A percentile compares a stretch with the other conserved stretches of the same genome.
These are phyloP conservation scores for Fraxinus pennsylvanica DNA, from an alignment of 257 asterid species.

Conservation along the genomic window DNA sequence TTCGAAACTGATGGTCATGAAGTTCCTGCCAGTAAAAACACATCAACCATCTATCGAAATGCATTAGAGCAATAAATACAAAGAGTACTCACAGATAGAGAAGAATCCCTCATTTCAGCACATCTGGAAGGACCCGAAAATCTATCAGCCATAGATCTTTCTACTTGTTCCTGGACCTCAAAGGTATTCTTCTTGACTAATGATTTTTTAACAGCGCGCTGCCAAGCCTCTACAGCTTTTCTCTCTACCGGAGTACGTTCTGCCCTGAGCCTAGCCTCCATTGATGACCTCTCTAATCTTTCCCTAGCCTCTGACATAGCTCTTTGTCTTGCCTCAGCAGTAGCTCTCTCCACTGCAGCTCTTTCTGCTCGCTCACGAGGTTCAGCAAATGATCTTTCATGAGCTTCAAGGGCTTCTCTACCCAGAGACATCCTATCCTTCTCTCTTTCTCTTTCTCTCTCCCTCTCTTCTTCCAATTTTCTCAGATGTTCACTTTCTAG, in stretches of 20 bases:
- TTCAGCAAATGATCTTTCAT: slow-evolving; percentile 62
- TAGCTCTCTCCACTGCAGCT: slow-evolving; percentile 63
- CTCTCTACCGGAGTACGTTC: slow-evolving; percentile 88
- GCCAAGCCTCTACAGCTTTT: slow-evolving; percentile 85
- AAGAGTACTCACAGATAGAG: slow-evolving; percentile 62
- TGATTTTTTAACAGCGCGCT: slow-evolving; percentile 70
- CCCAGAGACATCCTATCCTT: slow-evolving; percentile 92
- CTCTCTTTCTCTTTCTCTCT: slow-evolving; percentile 92
- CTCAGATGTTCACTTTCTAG: slow-evolving; percentile 53
- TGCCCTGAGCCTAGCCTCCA: slow-evolving; percentile 62
- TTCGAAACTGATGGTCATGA: slow-evolving; percentile 47
- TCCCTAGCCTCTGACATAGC: slow-evolving; percentile 58
- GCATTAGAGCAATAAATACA: slow-evolving; percentile 23
- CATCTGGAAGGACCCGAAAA: slow-evolving; percentile 51
- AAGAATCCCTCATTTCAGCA: slow-evolving; percentile 54
- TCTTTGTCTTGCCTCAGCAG: slow-evolving; percentile 65
- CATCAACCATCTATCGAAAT: slow-evolving; percentile 26
- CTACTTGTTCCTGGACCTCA: slow-evolving; percentile 44
- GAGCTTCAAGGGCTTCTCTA: slow-evolving; percentile 59
- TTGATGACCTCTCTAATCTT: slow-evolving; percentile 65
- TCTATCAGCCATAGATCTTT: slow-evolving; percentile 54
- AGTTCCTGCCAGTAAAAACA: slow-evolving; percentile 34
- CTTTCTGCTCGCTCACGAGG: slow-evolving; percentile 68
- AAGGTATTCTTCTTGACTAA: slow-evolving; percentile 52
- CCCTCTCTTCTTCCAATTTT: slow-evolving; percentile 81